Evolutionary conservation across 192 early-diverging fungal genomes (phyloP).

Genomic region (Podila epigama): DNA sequence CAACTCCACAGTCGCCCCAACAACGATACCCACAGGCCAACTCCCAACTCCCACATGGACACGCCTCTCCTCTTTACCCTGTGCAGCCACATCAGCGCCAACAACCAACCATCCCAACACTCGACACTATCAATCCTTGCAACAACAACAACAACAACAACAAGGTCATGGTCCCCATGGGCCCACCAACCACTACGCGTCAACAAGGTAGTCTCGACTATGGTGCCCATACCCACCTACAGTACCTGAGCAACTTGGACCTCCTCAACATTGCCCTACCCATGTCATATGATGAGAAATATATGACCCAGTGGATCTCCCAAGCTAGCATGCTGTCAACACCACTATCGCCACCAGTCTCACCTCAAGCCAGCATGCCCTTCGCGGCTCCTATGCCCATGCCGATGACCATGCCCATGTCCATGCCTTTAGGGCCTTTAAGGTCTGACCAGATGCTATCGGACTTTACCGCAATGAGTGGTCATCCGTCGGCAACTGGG

Average conservation of each 20-base stretch:
- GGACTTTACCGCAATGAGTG: too few species aligned
- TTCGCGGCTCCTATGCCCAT: too few species aligned
- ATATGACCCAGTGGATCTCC: neutral
- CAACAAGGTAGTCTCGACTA: too few species aligned
- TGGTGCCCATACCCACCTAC: too few species aligned
- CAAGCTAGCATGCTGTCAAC: too few species aligned
- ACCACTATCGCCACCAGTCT: too few species aligned
- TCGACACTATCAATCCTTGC: neutral
- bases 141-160: neutral
- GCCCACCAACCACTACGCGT: neutral
- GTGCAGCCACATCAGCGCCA: too few species aligned
- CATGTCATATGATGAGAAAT: neutral
- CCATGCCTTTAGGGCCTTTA: too few species aligned
- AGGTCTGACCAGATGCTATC: too few species aligned
- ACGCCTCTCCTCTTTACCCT: neutral
- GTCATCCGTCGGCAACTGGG: too few species aligned
- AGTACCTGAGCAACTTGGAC: neutral
- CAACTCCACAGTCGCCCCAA: neutral
- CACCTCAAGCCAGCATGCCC: too few species aligned
- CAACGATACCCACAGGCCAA: neutral
- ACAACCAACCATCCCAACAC: neutral
- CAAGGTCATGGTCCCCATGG: neutral
- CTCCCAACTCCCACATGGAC: neutral
- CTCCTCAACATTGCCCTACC: neutral
- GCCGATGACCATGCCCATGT: too few species aligned